A percentile compares a stretch with the other conserved stretches of the same genome.
phyloP scores from a whole-genome alignment of 495 filamentous ascomycete species.

The Penicillium steckii region DNA sequence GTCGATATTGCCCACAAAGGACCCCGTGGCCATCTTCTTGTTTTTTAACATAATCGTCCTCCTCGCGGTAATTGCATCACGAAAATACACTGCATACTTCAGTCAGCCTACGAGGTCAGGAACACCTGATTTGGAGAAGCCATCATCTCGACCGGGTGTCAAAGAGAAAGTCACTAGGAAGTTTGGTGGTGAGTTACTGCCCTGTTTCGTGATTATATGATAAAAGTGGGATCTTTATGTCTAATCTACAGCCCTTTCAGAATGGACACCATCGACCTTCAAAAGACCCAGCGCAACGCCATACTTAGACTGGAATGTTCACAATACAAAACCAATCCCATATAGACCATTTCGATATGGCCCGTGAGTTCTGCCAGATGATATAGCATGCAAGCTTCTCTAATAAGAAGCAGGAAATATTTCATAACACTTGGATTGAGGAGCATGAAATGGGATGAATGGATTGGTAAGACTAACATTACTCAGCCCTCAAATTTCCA shows the following conservation, averaged over 20 bases:
- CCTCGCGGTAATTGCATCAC: constrained; percentile 16
- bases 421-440: constrained; percentile 84
- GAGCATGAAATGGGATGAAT: constrained; percentile 74
- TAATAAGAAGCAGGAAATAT: constrained; percentile 45
- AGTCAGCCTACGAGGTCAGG: constrained; percentile 13
- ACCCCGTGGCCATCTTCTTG: constrained; percentile 21
- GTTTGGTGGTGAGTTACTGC: constrained; percentile 32
- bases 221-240: not conserved
- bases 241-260: constrained; percentile 21
- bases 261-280: constrained; percentile 73
- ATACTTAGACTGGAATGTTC: constrained; percentile 70
- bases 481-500: not conserved
- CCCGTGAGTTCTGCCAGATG: constrained; percentile 41
- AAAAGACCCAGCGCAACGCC: constrained; percentile 63
- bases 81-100: constrained; percentile 22
- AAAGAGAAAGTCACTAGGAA: constrained; percentile 23
- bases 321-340: constrained; percentile 71
- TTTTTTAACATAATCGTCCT: constrained; percentile 25
- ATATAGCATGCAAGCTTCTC: not conserved
- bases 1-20: constrained; percentile 12
- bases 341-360: constrained; percentile 87
- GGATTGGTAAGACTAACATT: constrained; percentile 58
- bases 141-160: constrained; percentile 4
- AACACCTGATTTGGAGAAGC: constrained; percentile 30
- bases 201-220: too few relatives aligned